Base-by-base conservation (phyloP, 805 yeast species). In the Kodamaea nitidulidarum region DNA sequence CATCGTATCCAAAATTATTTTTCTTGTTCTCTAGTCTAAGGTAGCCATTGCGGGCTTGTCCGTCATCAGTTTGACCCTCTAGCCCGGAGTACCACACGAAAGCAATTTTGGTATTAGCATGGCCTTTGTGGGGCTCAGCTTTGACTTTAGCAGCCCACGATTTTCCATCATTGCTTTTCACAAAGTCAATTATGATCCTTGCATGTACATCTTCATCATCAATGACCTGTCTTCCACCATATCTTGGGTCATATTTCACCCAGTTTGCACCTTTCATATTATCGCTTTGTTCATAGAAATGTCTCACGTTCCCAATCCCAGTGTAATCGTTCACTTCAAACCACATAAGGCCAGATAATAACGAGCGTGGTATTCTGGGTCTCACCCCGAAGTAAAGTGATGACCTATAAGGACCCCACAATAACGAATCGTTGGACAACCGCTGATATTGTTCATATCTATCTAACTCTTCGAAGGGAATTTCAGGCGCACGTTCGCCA, bases 401-500 rank as follows among this genome's bases (percentile, higher is more conserved):
- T 7, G 96, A 81, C 46, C 97, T 67, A 60, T 88, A 91, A 1
- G 98, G 95, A 1, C 95, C 98, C 98, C 98, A 91, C 16, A 67
- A 46, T 22, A 67, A 56, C 4, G 60, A 54, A 26, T 47, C 58
- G 24, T 44, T 39, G 15, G 60, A 46, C 24, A 49, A 33, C 10
- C 43, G 40, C 21, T 43, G 35, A 36, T 51, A 52, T 15, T 39
- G 38, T 9, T 18, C 31, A 9, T 32, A 28, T 12, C 44, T 22
- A 14, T 30, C 42, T n/a, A 39, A 38, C 10, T 39, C 42, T 34
- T 39, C 38, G 18, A 38, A 38, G 11, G 38, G 30, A 17, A 29
- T 29, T 14, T 15, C 28, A 9, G 32, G 28, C 8, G 21, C 12
- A 7, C 11, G 33, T 14, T n/a, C 25, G 3, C 27, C 41, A 17